Conservation (phyloP, 768 basidiomycete genomes). For the Tephrocybe sp. region DNA sequence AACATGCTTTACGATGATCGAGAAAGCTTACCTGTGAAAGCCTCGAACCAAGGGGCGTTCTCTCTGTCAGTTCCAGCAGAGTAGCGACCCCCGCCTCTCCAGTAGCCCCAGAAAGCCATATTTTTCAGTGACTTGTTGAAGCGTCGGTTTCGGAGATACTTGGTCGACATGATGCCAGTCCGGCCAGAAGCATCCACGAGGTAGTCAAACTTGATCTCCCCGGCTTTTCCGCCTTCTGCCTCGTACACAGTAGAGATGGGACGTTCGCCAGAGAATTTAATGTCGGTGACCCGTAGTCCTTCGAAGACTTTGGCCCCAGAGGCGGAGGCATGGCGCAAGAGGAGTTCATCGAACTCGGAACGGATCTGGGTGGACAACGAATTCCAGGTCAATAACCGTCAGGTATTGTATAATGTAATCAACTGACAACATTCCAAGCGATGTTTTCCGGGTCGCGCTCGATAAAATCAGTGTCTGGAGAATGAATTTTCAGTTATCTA, state of each 20-base stretch:
- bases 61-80: constrained; percentile 38
- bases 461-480: constrained; percentile 61
- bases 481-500: constrained; percentile 10
- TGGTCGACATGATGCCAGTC: constrained; percentile 56
- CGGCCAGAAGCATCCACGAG: constrained; percentile 66
- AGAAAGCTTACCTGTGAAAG: constrained; percentile 51
- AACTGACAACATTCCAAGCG: constrained; percentile 66
- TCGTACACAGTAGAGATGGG: constrained; percentile 6
- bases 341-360: constrained; percentile 57
- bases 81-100: constrained; percentile 49
- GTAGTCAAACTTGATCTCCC: constrained; percentile 55
- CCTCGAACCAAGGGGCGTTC: constrained; percentile 54
- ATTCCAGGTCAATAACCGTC: neutral
- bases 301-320: constrained; percentile 52
- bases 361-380: constrained; percentile 48
- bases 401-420: too few relatives aligned
- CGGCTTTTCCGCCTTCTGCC: constrained; percentile 22
- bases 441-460: constrained; percentile 45
- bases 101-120: constrained; percentile 70
- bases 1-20: too few relatives aligned
- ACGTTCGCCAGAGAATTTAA: constrained; percentile 40
- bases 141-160: constrained; percentile 55
- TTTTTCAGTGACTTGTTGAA: constrained; percentile 55
- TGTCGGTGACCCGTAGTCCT: constrained; percentile 39
- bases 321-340: constrained; percentile 52